Evolutionary conservation across 352 stramenopile genomes (phyloP), one percentile per base, ranked within the genome.

Genomic region (Phytophthora niederhauseri): DNA sequence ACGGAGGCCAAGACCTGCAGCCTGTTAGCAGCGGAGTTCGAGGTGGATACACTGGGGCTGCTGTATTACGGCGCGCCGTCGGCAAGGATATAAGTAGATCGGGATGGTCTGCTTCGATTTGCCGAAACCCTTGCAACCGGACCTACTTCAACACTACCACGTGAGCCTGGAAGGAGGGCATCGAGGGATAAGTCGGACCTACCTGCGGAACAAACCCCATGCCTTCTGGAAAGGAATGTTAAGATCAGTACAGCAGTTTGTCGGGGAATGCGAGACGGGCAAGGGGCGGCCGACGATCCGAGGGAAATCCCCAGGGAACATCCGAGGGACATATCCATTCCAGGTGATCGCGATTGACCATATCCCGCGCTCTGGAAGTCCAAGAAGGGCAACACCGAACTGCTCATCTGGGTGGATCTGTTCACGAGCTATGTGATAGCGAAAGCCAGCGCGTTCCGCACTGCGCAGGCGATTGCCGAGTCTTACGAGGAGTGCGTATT

Each of bases 81-180:
- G n/a, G 6, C 6, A 49, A 6, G 14, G 3, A 8, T n/a, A 4
- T 17, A 58, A 1, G n/a, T 0, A 0, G 53, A 59, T 0, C 31
- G 53, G 3, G 49, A 55, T 1, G 34, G 30, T 2, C 4, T 50
- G 36, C 17, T 70, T 0, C 7, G 15, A 14, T 24, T 65, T 55
- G 0, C 49, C 63, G 1, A 43, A 48, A 6, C 53, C 56, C 0
- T 2, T 68, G 0, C 45, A 64, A 1, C 17, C 56, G 11, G 65
- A 64, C 3, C 1, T 68, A 1, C 41, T 68, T 4, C 45, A 60
- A 15, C 58, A 34, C 30, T 34, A 34, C 6, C 30, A 34, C 2
- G 30, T 34, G 7, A 72, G 58, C 15, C n/a, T 64, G 52, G 30
- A 49, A 19, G 53, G 56, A 0, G 56, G 41, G 1, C 56, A 62